phyloP scores from a whole-genome alignment of 202 grass and related monocot species.

The Carex arenaria region DNA sequence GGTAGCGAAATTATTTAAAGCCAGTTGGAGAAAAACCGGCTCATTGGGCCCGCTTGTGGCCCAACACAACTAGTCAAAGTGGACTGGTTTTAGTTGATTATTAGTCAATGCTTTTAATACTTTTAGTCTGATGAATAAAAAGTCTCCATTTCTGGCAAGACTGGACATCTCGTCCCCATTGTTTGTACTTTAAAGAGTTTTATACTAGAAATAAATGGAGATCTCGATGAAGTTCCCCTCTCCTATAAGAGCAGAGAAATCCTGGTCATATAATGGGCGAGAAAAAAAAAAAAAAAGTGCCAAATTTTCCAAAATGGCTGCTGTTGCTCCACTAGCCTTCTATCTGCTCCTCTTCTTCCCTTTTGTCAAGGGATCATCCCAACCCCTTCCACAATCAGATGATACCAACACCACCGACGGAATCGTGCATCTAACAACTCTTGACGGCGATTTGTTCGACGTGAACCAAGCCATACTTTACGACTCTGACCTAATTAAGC shows the following conservation, averaged over 20 bases:
- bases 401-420: neutral
- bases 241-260: neutral
- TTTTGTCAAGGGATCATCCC: neutral
- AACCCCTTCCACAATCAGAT: neutral
- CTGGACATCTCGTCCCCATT: neutral
- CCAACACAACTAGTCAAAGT: no score
- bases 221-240: neutral
- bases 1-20: no score
- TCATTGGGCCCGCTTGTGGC: no score
- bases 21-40: no score
- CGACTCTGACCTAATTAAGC: neutral
- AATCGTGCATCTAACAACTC: neutral
- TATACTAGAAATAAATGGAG: neutral
- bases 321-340: neutral
- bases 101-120: no score
- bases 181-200: neutral
- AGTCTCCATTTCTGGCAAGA: neutral
- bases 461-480: neutral
- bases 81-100: no score
- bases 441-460: neutral
- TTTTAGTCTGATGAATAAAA: neutral
- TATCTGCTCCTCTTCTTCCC: neutral
- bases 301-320: slow-evolving; percentile 2
- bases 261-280: neutral
- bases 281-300: neutral